phyloP scores from a whole-genome alignment of 164 flowering plant species.

The Liquidambar formosana region DNA sequence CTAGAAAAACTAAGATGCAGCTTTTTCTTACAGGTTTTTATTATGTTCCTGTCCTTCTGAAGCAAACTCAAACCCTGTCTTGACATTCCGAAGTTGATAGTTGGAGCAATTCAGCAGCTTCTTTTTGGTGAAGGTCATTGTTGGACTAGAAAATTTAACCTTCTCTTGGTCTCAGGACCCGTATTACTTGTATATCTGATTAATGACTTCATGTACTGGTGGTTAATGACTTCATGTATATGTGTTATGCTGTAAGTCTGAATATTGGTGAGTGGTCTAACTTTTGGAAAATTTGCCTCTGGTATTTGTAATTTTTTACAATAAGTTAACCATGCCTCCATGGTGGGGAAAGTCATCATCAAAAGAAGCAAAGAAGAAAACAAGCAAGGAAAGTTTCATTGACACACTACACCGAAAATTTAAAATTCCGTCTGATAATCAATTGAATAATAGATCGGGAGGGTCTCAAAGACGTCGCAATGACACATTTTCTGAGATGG shows the following conservation, averaged over 20 bases:
- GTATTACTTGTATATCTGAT: neutral
- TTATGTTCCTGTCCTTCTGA: neutral
- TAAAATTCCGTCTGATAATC: constrained; percentile 59
- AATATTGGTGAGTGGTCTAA: constrained; percentile 2
- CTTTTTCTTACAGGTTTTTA: constrained; percentile 12
- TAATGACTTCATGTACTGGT: neutral
- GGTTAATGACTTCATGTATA: neutral
- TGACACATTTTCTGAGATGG: constrained; percentile 65
- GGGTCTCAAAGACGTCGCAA: constrained; percentile 53
- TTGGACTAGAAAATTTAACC: neutral
- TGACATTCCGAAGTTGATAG: neutral
- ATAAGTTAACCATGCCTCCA: constrained; percentile 51
- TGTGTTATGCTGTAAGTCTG: neutral
- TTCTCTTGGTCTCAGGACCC: constrained; percentile 5
- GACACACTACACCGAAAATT: constrained; percentile 70
- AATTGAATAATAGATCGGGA: constrained; percentile 47
- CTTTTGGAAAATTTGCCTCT: constrained; percentile 4
- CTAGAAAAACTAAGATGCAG: neutral
- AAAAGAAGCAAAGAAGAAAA: constrained; percentile 83
- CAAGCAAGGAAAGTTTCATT: constrained; percentile 66
- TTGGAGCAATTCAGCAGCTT: neutral
- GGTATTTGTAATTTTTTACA: constrained; percentile 10
- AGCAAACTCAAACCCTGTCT: neutral
- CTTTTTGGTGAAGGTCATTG: constrained; percentile 8
- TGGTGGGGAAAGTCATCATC: constrained; percentile 95